Evolutionary conservation across 176 grass and related monocot species (phyloP), one percentile per base, ranked within the genome.

Genomic region (Bolboschoenus planiculmis): DNA sequence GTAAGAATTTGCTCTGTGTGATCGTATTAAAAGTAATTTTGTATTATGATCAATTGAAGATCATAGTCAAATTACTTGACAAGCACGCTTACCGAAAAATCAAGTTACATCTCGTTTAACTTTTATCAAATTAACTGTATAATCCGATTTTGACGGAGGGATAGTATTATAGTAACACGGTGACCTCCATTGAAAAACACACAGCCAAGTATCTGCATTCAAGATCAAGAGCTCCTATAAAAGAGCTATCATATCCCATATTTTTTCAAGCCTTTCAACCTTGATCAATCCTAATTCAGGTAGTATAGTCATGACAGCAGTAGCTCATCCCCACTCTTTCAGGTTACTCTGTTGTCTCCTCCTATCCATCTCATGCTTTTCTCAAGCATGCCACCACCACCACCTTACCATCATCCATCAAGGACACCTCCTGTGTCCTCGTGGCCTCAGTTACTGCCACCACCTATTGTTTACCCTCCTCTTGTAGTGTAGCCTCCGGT

Each of bases 341-440:
- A 10, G 60, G 48, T 55, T 34, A 23, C 29, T 64, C 4, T 61
- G 20, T 10, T 29, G 76, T 14, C 66, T 91, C 37, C 81, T 83
- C 2, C 24, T 86, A 31, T 76, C 84, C 57, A 26, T 91, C 4
- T 54, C 84, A 14, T 80, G 73, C 14, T 24, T 33, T 53, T 78
- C 88, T 11, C 26, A 86, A 59, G 90, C 88, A 10, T 88, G 40
- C 78, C 4, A 72, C 85, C 62, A 34, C 81, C 14, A 64, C 71
- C 71, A 51, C 71, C 71, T 31, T 76, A 31, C 71, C 71, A 76
- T 18, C 71, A 76, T 24, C 71, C 71, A 51, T 43, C 71, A 76
- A 29, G 26, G 70, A 76, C 71, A 18, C 7, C 10, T 2, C 13
- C 24, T 1, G 39, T 21, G 11, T 72, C 35, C 35, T 23, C 71